phyloP scores from a whole-genome alignment of 164 flowering plant species.

The Litsea cubeba region DNA sequence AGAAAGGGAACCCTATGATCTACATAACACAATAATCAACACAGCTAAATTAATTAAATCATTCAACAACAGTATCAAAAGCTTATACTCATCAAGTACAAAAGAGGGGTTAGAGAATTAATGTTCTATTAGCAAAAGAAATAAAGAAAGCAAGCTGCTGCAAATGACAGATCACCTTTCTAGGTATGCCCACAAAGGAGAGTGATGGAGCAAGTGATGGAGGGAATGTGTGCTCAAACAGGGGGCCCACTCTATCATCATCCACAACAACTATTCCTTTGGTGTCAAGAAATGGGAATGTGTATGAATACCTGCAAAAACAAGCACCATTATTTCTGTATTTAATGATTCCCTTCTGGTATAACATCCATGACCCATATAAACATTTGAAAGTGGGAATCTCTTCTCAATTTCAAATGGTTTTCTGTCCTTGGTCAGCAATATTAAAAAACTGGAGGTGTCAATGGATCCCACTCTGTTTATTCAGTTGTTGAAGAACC shows the following conservation, averaged over 20 bases:
- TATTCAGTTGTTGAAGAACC: too few relatives aligned
- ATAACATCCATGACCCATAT: too few relatives aligned
- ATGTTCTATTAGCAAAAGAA: too few relatives aligned
- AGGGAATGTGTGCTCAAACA: constrained; percentile 91
- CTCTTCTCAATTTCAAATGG: background rate
- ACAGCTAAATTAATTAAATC: background rate
- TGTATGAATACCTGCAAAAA: constrained; percentile 71
- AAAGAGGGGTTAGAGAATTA: too few relatives aligned
- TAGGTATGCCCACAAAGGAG: constrained; percentile 80
- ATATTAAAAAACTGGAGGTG: too few relatives aligned
- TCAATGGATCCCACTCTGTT: too few relatives aligned
- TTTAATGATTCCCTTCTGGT: too few relatives aligned
- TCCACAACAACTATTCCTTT: constrained; percentile 82
- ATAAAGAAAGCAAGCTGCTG: too few relatives aligned
- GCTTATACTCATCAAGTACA: too few relatives aligned
- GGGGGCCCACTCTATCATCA: constrained; percentile 90
- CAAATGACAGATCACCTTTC: constrained; percentile 49
- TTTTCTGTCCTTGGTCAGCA: background rate
- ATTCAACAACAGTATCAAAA: background rate
- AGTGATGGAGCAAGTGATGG: constrained; percentile 89
- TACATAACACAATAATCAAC: constrained; percentile 16
- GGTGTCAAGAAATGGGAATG: constrained; percentile 94
- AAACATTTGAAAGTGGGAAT: too few relatives aligned
- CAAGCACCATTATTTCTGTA: background rate
- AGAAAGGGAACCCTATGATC: constrained; percentile 85